Evolutionary conservation across 345 rosid species (phyloP), one percentile per base, ranked within the genome.

Genomic region (Isatis tinctoria): DNA sequence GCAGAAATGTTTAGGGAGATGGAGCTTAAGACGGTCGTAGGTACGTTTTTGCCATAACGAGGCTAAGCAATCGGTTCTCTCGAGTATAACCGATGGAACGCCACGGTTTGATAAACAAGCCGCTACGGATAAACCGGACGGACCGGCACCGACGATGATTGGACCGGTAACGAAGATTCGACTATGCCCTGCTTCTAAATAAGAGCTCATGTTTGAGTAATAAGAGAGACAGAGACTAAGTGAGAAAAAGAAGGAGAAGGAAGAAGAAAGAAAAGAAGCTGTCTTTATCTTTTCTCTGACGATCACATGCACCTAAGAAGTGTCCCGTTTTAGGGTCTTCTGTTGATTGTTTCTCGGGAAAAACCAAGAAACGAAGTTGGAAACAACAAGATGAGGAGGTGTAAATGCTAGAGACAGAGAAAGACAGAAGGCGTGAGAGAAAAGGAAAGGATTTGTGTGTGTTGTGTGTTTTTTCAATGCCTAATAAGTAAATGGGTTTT

Each of bases 101-200:
- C 94, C 88, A 2, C 63, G 85, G 70, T 83, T 65, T 37, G 82
- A 69, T 0, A 95, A 83, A 81, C 97, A 92, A 36, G 99, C 98
- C 0, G 98, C 78, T 6, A 79, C 83, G 0, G 98, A 89, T 45
- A 95, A 51, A 71, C 98, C 99, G 24, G 98, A 92, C 0, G 99
- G 97, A 5, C 99, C 98, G 3, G 98, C 99, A n/a, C 99, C 98
- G 49, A 92, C 80, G n/a, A 95, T 86, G 67, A 95, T 81, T 26
- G 99, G 90, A 7, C 88, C 88, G 7, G 62, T 69, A 64, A 92
- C 85, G 45, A 27, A 16, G 52, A 73, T 58, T 20, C 74, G 60
- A 58, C 69, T 57, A 12, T 68, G 57, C 9, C 69, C 75, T 35
- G 43, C 76, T 48, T 72, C 72, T 76, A 70, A 60, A 65, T 78